Conservation (phyloP, 208 protist genomes). For the Acanthamoeba culbertsoni region DNA sequence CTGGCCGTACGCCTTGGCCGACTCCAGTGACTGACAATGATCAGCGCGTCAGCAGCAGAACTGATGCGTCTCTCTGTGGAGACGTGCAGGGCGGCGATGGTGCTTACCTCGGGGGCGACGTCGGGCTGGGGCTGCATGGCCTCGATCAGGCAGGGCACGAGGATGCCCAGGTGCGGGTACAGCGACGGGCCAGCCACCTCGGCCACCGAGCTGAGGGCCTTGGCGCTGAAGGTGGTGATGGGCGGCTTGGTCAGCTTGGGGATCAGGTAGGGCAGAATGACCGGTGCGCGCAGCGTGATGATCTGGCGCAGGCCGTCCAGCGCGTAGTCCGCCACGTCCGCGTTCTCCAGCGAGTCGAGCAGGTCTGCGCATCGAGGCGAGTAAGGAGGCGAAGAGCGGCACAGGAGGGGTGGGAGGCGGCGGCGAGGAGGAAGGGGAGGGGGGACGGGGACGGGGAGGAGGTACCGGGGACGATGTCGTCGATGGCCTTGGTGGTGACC, state of each 20-base stretch:
- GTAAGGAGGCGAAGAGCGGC: neutral
- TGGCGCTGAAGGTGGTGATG: constrained; percentile 78
- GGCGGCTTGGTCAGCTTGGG: constrained; percentile 78
- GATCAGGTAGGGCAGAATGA: constrained; percentile 84
- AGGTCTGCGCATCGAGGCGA: neutral
- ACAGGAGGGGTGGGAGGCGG: neutral
- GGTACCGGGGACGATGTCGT: constrained; percentile 82
- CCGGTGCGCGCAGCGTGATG: constrained; percentile 65
- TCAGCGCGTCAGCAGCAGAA: neutral
- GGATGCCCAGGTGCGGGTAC: constrained; percentile 74
- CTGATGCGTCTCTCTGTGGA: neutral
- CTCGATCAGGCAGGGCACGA: constrained; percentile 78
- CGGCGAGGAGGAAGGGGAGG: neutral
- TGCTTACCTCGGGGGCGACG: neutral
- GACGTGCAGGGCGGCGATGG: neutral
- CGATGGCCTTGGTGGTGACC: constrained; percentile 76
- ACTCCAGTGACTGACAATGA: neutral
- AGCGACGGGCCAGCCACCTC: constrained; percentile 77
- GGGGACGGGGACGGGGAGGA: neutral
- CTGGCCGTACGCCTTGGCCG: constrained; percentile 42
- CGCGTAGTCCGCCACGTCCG: constrained; percentile 24
- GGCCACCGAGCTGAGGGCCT: constrained; percentile 79
- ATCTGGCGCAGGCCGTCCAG: constrained; percentile 84
- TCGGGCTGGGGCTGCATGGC: constrained; percentile 55
- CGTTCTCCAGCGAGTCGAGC: neutral